Base-by-base conservation (phyloP, 176 grass and related monocot genomes). In the Triticum monococcum region DNA sequence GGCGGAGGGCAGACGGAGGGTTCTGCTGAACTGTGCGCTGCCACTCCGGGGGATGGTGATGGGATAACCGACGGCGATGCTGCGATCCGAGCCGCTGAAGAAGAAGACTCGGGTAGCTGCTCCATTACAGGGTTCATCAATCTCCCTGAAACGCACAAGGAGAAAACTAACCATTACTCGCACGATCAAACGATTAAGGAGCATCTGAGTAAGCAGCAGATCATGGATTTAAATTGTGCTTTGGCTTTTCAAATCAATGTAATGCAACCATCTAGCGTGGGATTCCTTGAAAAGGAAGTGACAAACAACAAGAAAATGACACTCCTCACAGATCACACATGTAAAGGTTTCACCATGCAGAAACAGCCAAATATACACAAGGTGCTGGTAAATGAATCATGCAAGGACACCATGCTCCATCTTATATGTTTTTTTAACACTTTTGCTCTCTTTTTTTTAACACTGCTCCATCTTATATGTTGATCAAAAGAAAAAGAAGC, bases 81-180 rank as follows among this genome's bases (percentile, higher is more conserved):
- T 84, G 64, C 25, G 0, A n/a, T 28, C 31, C 74, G 79, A 12
- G 18, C 63, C 23, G n/a, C 71, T 32, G 70, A 73, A 38, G 68
- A 40, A 45, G 43, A 90, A 84, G 63, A 66, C 24, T 81, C 89
- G 72, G 41, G 41, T 12, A 43, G 41, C 41, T 43, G 41, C 4
- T 18, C 16, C 45, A 41, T 45, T 64, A 31, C 12, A 71, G 37
- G 76, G n/a, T 60, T 31, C 22, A 0, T 57, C 75, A 52, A 89
- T 81, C 79, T 84, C 78, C 56, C 91, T 91, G 85, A 59, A 67
- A 14, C 12, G 59, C 68, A 40, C 7, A 78, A 68, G 59, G 64
- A 24, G 22, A 32, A 81, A 82, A 56, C 4, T 48, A 14, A 69
- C 4, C 17, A 62, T 86, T 60, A 91, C 33, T 65, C 17, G 18